Base-by-base conservation (phyloP, 805 yeast genomes). In the Millerozyma acaciae region DNA sequence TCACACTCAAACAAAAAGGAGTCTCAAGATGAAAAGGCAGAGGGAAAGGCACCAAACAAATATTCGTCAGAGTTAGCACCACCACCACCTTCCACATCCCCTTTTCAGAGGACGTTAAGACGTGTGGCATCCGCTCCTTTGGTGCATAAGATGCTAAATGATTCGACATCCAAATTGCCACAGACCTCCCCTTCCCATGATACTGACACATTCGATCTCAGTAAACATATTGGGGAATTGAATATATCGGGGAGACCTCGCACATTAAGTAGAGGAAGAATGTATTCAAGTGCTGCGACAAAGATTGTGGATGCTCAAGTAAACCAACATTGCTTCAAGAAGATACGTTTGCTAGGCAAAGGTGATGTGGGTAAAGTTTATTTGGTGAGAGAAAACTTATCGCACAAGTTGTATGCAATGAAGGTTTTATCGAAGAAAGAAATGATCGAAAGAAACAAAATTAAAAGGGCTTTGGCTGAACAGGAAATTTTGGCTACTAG, bases 331-430 rank as follows among this genome's bases (percentile, higher is more conserved):
- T 83, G 93, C 17, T 93, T 93, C 55, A 96, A 89, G 45, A 90
- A 87, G 54, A 76, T 93, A 34, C 78, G 85, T 45, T 63, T 93
- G n/a, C 63, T 93, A 31, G 99, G 99, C 4, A 86, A 86, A 53
- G 99, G 99, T 37, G 98, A 93, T 51, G 97, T 93, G 22, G 99
- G 99, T 3, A 89, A 87, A 55, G 99, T 93, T 16, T 93, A 85
- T 50, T 64, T 93, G 17, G 99, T 93, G 4, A 74, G 83, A 40
- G 96, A 94, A 48, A 86, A 84, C 53, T 62, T 70, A 23, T 70
- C 89, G 2, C 77, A 80, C 43, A 76, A 79, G 43, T 61, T 88
- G 21, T 93, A 79, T 54, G 99, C 99, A 5, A 83, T 93, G 90
- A 93, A 93, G 54, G 86, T 93, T 2, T 66, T 90, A 37, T 78